These are phyloP conservation scores for Xylariales sp. DNA, from an alignment of 2,329 filamentous ascomycete genomes.

Conservation along the genomic window DNA sequence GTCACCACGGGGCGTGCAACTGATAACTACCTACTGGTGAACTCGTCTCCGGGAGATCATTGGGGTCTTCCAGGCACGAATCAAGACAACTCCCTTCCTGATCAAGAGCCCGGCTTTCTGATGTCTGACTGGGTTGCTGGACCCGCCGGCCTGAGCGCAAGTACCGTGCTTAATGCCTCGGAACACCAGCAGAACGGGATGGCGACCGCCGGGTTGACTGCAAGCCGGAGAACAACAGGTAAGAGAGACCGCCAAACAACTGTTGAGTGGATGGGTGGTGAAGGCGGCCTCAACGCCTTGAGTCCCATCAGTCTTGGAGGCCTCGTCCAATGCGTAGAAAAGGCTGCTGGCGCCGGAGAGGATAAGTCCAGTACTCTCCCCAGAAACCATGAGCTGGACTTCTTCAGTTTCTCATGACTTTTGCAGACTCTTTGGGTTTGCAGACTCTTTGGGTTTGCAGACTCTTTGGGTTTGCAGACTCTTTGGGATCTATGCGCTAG, in stretches of 20 bases:
- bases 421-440: no score
- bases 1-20: conserved; percentile 6
- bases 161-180: conserved; percentile 17
- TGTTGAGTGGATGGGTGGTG: conserved; percentile 22
- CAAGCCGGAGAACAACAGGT: neutral
- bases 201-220: conserved; percentile 1
- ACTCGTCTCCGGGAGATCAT: conserved; percentile 17
- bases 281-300: conserved; percentile 12
- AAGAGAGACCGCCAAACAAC: neutral
- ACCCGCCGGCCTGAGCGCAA: conserved; percentile 25
- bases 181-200: neutral
- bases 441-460: no score
- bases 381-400: conserved; percentile 35
- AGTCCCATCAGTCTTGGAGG: conserved; percentile 26
- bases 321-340: conserved; percentile 23
- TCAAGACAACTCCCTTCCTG: conserved; percentile 10
- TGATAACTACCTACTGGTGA: conserved; percentile 22
- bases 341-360: conserved; percentile 5
- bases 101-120: conserved; percentile 19
- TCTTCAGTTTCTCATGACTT: conserved; percentile 30
- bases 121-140: conserved; percentile 23
- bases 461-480: no score
- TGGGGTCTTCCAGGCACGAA: conserved; percentile 24
- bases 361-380: conserved; percentile 10
- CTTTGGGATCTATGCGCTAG: no score